Base-by-base conservation (phyloP, 345 rosid genomes). In the Brassica rapa region DNA sequence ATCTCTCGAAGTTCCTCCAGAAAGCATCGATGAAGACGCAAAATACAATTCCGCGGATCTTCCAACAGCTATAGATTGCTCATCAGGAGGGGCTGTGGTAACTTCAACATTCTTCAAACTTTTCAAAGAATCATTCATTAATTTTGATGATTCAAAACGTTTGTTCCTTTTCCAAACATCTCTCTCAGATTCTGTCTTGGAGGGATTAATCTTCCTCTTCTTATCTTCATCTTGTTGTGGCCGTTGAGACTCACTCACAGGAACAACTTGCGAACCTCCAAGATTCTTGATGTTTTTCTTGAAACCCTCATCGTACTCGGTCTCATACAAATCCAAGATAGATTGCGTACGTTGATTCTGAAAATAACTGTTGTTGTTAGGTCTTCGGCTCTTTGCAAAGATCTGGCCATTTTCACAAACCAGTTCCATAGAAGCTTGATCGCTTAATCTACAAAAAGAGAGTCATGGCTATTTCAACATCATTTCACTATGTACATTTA, bases 11-110 rank as follows among this genome's bases (percentile, higher is more conserved):
- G 64, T 73, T 67, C 64, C 74, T 24, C 8, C 49, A 71, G 82
- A 72, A 21, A 57, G 66, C 67, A 2, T 60, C 1, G 74, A 62
- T 4, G 78, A 79, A 35, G 82, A 62, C 15, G 82, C 79, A 23
- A 74, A 37, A 63, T 74, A 62, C 71, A 74, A 21, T 33, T 74
- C 75, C 0, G 61, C 69, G 39, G 82, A 80, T 74, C 75, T 69
- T 37, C 71, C 79, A 69, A 75, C 68, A 46, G 90, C 89, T 83
- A 65, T 87, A 41, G 93, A 89, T 65, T 86, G 87, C 69, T 85
- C 88, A 72, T 89, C 93, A 21, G 89, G 89, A 66, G 85, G 78
- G 68, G 74, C 0, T 57, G 61, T 72, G 24, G 6, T 66, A 66
- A 57, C 21, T 41, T 67, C 12, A 66, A 16, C 71, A 68, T 53